phyloP scores from a whole-genome alignment of 2,329 filamentous ascomycete species.

The Tympanopsis confertula region DNA sequence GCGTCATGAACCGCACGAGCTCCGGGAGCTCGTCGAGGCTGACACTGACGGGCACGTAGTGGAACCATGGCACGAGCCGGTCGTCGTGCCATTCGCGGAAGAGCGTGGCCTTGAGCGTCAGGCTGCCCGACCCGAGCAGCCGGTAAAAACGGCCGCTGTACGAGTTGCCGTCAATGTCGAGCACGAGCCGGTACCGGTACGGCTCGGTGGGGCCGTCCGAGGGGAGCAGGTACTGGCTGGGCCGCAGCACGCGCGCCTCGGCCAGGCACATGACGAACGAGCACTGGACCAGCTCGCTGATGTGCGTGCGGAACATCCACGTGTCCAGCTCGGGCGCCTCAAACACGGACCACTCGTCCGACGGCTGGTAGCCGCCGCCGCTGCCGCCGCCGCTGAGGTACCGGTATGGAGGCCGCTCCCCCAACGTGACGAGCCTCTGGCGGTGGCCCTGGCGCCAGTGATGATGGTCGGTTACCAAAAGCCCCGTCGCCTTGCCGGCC shows the following conservation, averaged over 20 bases:
- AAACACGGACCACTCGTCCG: no score
- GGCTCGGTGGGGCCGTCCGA: slow-evolving; percentile 22
- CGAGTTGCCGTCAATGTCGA: slow-evolving; percentile 44
- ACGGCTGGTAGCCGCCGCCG: background rate
- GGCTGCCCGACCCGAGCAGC: slow-evolving; percentile 31
- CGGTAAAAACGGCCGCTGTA: slow-evolving; percentile 40
- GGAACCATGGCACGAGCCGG: slow-evolving; percentile 39
- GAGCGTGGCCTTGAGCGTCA: slow-evolving; percentile 38
- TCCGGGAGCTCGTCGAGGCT: slow-evolving; percentile 38
- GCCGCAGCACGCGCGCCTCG: slow-evolving; percentile 13
- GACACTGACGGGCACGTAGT: slow-evolving; percentile 40
- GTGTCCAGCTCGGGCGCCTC: slow-evolving; percentile 20
- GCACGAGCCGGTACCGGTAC: slow-evolving; percentile 24
- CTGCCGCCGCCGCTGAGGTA: background rate
- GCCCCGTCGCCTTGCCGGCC: slow-evolving; percentile 43
- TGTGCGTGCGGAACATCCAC: slow-evolving; percentile 27
- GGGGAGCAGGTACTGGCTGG: slow-evolving; percentile 15
- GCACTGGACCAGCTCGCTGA: slow-evolving; percentile 34
- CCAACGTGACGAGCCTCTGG: slow-evolving; percentile 28
- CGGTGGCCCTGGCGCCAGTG: slow-evolving; percentile 32
- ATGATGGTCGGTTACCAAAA: slow-evolving; percentile 14
- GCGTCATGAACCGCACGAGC: slow-evolving; percentile 31
- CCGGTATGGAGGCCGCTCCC: slow-evolving; percentile 4
- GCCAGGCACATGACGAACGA: slow-evolving; percentile 9
- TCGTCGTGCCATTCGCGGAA: slow-evolving; percentile 48